Percentiles rank a stretch among this genome's conserved stretches.
These are phyloP conservation scores for Teratosphaeria zuluensis DNA, from an alignment of 2,329 filamentous ascomycete genomes.

Conservation along the genomic window DNA sequence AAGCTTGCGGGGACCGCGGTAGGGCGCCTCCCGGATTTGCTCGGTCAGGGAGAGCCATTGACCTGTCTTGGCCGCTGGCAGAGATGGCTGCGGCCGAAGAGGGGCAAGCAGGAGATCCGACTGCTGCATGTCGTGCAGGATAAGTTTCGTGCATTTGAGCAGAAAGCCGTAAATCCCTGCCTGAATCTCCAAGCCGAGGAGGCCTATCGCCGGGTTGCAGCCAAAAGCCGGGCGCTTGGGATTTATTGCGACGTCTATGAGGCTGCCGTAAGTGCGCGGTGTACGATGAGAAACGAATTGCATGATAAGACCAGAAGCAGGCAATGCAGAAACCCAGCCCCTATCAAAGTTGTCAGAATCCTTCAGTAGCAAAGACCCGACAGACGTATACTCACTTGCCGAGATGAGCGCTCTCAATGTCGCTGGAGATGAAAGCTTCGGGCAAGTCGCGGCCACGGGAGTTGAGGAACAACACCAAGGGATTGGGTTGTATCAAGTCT, in stretches of 20 bases:
- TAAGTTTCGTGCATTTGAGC: constrained; percentile 34
- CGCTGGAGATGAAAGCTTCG: constrained; percentile 38
- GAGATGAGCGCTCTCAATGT: constrained; percentile 29
- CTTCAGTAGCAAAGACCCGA: neutral
- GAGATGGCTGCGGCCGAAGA: constrained; percentile 6
- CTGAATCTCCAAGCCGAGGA: constrained; percentile 2
- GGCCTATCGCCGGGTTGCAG: neutral
- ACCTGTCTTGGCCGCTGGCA: neutral
- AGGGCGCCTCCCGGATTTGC: constrained; percentile 42
- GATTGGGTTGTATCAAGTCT: constrained; percentile 38
- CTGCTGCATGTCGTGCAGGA: constrained; percentile 38
- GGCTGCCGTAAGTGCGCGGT: constrained; percentile 18
- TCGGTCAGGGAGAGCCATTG: constrained; percentile 8
- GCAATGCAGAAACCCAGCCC: neutral
- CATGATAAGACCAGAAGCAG: constrained; percentile 8
- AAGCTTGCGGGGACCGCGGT: constrained; percentile 38
- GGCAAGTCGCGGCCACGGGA: constrained; percentile 41
- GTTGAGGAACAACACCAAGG: constrained; percentile 44
- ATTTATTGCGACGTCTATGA: neutral
- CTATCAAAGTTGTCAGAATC: neutral
- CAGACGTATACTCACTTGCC: constrained; percentile 11
- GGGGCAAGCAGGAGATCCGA: constrained; percentile 8
- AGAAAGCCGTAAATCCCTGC: constrained; percentile 32
- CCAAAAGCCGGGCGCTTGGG: neutral
- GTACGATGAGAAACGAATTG: constrained; percentile 16